These are phyloP conservation scores for Lathyrus aphaca DNA, from an alignment of 306 rosid genomes.

Conservation along the genomic window DNA sequence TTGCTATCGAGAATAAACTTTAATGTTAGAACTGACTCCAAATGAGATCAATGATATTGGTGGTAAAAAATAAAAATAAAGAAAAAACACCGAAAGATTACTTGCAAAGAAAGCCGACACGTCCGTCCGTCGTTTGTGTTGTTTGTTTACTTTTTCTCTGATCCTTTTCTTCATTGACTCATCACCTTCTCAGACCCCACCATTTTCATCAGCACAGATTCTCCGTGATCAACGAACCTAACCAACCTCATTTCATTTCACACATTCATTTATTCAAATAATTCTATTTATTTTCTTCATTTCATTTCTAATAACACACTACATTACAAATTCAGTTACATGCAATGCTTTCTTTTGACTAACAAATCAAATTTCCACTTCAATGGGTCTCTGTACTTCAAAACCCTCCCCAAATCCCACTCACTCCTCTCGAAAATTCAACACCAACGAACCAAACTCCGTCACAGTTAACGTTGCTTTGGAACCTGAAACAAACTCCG, in stretches of 20 bases:
- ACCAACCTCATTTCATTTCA: background rate
- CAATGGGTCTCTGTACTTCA: constrained; percentile 90
- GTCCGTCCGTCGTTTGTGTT: background rate
- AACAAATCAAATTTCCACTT: no score
- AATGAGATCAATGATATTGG: no score
- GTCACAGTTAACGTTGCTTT: constrained; percentile 14
- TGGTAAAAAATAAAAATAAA: no score
- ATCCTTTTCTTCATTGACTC: background rate
- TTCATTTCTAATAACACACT: background rate
- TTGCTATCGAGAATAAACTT: no score
- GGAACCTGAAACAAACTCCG: constrained; percentile 38
- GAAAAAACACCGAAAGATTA: background rate
- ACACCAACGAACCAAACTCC: constrained; percentile 37
- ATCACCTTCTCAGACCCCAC: constrained; percentile 8
- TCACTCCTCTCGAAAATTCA: constrained; percentile 41
- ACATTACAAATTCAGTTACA: background rate
- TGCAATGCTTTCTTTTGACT: constrained; percentile 23
- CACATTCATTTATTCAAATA: background rate
- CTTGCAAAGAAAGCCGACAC: background rate
- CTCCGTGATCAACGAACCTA: constrained; percentile 28
- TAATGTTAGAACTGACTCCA: no score
- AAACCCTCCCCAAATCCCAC: constrained; percentile 41
- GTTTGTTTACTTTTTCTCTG: background rate
- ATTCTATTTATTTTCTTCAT: background rate
- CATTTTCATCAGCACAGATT: constrained; percentile 2